Evolutionary conservation across 805 yeast genomes (phyloP).

Genomic region (Saturnispora sanitii): DNA sequence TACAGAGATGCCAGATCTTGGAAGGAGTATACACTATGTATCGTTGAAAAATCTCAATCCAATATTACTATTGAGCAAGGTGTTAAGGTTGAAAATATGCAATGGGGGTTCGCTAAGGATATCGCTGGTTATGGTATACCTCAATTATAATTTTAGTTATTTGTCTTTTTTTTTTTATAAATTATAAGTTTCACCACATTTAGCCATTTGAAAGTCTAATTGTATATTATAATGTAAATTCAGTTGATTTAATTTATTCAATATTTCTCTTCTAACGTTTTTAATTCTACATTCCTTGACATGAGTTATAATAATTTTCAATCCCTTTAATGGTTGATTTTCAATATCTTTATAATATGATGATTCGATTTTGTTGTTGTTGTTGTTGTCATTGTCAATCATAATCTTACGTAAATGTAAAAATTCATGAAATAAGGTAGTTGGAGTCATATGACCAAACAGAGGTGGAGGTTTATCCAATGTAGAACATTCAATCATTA

Average conservation of each 20-base stretch:
- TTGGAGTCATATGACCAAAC: slow-evolving; percentile 78
- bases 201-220: slow-evolving; percentile 39
- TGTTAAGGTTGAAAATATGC: slow-evolving; percentile 61
- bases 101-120: slow-evolving; percentile 84
- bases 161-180: background rate
- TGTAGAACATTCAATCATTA: slow-evolving; percentile 74
- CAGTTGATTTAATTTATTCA: slow-evolving; percentile 37
- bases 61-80: slow-evolving; percentile 47
- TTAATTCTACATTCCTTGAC: slow-evolving; percentile 35
- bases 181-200: slow-evolving; percentile 37
- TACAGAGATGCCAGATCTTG: slow-evolving; percentile 94
- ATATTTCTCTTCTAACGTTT: slow-evolving; percentile 48
- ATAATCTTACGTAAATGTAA: slow-evolving; percentile 20
- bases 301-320: slow-evolving; percentile 44
- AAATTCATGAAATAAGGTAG: slow-evolving; percentile 50
- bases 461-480: slow-evolving; percentile 38
- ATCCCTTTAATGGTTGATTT: slow-evolving; percentile 30
- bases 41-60: slow-evolving; percentile 55
- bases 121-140: slow-evolving; percentile 77
- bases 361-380: too few relatives aligned
- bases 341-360: slow-evolving; percentile 13
- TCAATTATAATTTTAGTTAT: slow-evolving; percentile 22
- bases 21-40: slow-evolving; percentile 75
- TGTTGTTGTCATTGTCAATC: slow-evolving; percentile 5
- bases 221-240: slow-evolving; percentile 31